Conservation (phyloP, 2,329 filamentous ascomycete species). For the Sporothrix protearum region DNA sequence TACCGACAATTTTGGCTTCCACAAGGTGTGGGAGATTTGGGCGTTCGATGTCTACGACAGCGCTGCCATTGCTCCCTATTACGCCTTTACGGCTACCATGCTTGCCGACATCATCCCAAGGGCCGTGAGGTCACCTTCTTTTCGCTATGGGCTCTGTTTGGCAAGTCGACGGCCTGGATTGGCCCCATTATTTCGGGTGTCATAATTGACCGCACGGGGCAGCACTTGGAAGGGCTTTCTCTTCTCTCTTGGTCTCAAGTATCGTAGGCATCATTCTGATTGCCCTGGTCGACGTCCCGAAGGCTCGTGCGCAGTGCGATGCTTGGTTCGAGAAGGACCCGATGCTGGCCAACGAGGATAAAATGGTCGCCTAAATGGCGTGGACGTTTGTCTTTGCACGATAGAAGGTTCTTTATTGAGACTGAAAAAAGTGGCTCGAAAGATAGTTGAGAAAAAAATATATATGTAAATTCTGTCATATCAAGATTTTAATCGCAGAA, state of each 20-base stretch:
- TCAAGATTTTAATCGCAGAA: not conserved
- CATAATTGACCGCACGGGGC: not conserved
- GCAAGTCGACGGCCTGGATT: not conserved
- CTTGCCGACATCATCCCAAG: slow-evolving; percentile 4
- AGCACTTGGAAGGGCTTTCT: not conserved
- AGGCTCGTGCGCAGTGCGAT: not conserved
- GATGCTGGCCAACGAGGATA: not conserved
- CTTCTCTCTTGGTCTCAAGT: not conserved
- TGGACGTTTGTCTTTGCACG: not conserved
- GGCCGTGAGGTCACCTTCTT: slow-evolving; percentile 3
- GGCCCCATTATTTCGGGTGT: slow-evolving; percentile 1
- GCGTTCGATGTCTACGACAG: not conserved
- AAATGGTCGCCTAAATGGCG: not conserved
- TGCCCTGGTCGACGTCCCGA: not conserved
- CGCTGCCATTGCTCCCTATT: not conserved
- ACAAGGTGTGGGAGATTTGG: slow-evolving; percentile 10
- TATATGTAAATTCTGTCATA: not conserved
- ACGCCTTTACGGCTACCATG: not conserved
- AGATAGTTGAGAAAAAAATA: no score
- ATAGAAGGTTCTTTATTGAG: not conserved
- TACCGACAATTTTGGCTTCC: not conserved
- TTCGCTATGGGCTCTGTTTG: not conserved
- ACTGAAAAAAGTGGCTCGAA: not conserved
- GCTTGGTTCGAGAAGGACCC: not conserved
- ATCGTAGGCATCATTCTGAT: not conserved